Evolutionary conservation across 2,329 filamentous ascomycete genomes (phyloP).

Genomic region (Fusarium sp.): DNA sequence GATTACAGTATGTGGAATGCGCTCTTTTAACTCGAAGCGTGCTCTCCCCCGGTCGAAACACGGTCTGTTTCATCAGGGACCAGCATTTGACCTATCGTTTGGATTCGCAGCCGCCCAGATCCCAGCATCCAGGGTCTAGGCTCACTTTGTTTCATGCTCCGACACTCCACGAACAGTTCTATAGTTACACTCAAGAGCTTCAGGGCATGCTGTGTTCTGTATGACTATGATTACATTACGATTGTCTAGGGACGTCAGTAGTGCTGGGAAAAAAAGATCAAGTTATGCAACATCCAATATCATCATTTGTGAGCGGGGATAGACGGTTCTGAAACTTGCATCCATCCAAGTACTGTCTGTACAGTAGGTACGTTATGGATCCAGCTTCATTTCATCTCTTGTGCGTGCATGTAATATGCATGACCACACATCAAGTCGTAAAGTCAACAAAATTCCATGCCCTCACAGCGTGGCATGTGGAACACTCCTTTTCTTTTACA

Average conservation of each 20-base stretch:
- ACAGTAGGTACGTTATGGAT: not conserved
- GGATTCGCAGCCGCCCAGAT: slow-evolving; percentile 39
- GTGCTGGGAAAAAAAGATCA: too few species aligned
- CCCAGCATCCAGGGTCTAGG: slow-evolving; percentile 42
- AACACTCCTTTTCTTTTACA: slow-evolving; percentile 22
- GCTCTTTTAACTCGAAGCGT: slow-evolving; percentile 33
- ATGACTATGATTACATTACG: not conserved
- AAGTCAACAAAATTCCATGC: slow-evolving; percentile 25
- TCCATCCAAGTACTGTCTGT: not conserved
- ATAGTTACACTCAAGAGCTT: slow-evolving; percentile 14
- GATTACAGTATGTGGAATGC: not conserved
- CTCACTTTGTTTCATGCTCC: slow-evolving; percentile 45
- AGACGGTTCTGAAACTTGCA: slow-evolving; percentile 20
- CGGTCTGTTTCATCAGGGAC: slow-evolving; percentile 45
- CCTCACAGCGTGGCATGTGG: slow-evolving; percentile 35
- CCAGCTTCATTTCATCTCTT: slow-evolving; percentile 38
- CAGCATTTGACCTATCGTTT: slow-evolving; percentile 43
- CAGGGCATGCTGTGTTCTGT: slow-evolving; percentile 15
- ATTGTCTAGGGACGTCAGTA: not conserved
- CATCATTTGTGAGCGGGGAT: slow-evolving; percentile 4
- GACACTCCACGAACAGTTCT: slow-evolving; percentile 34
- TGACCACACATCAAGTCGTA: not conserved
- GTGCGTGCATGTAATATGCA: slow-evolving; percentile 16
- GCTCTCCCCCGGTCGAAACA: slow-evolving; percentile 46
- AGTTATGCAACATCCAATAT: not conserved